Evolutionary conservation across 1,139 yeast genomes (phyloP).

Genomic region (Eremothecium gossypii): DNA sequence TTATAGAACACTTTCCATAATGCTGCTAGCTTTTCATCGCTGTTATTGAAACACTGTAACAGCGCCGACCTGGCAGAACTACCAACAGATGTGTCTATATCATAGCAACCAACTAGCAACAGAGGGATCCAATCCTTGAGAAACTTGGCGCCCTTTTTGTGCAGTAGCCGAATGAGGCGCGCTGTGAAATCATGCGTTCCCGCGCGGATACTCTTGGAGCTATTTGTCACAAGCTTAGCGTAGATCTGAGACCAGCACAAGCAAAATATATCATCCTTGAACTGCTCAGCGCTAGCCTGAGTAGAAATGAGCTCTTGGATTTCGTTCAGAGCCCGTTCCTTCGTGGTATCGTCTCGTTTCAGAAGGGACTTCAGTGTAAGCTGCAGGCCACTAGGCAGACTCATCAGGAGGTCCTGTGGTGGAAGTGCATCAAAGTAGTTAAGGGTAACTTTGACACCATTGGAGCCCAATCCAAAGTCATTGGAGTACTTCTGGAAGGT

Average conservation of each 20-base stretch:
- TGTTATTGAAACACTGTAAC: constrained; percentile 46
- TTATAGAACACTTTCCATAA: constrained; percentile 52
- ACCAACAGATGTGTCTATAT: constrained; percentile 55
- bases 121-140: constrained; percentile 63
- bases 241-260: constrained; percentile 74
- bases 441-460: constrained; percentile 60
- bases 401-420: constrained; percentile 41
- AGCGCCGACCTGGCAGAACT: constrained; percentile 42
- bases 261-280: constrained; percentile 42
- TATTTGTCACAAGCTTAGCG: constrained; percentile 68
- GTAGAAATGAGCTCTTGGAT: constrained; percentile 32
- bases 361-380: constrained; percentile 63
- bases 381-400: constrained; percentile 50
- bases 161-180: constrained; percentile 38
- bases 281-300: constrained; percentile 26
- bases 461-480: constrained; percentile 32
- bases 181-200: constrained; percentile 60
- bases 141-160: constrained; percentile 55
- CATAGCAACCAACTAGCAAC: constrained; percentile 64
- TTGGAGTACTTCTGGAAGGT: constrained; percentile 21
- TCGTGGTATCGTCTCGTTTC: constrained; percentile 76
- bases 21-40: constrained; percentile 46
- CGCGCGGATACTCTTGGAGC: constrained; percentile 53
- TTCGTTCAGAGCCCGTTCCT: constrained; percentile 67
- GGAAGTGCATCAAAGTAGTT: constrained; percentile 75